A percentile compares a stretch with the other conserved stretches of the same genome.
Evolutionary conservation across 2,329 filamentous ascomycete genomes (phyloP).

Genomic region (Curvularia sp.): DNA sequence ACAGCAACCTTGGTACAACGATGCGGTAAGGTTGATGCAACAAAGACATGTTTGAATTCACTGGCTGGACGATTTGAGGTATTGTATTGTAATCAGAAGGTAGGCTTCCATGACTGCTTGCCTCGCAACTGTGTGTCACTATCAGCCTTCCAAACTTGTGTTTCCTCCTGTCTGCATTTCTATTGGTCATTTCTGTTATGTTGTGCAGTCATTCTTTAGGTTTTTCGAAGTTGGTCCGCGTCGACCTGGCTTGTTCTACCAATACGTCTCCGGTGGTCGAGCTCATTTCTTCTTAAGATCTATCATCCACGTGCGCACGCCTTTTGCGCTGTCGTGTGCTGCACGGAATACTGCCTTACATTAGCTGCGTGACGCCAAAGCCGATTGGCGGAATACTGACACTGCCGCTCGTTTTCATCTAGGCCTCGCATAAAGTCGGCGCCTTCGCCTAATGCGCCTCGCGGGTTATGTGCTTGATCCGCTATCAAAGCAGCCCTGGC

Average conservation of each 20-base stretch:
- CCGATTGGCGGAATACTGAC: constrained; percentile 50
- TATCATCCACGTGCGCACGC: constrained; percentile 55
- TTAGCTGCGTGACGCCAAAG: constrained; percentile 11
- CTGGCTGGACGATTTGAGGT: constrained; percentile 26
- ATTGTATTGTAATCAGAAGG: constrained; percentile 37
- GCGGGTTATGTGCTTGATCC: constrained; percentile 86
- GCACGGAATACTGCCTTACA: constrained; percentile 54
- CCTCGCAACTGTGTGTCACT: constrained; percentile 12
- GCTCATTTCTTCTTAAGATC: constrained; percentile 51
- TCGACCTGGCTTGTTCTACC: not conserved
- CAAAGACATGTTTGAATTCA: constrained; percentile 16
- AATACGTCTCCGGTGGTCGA: not conserved
- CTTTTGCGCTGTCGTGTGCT: constrained; percentile 57
- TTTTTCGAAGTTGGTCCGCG: not conserved
- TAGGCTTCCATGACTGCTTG: constrained; percentile 30
- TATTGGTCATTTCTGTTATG: not conserved
- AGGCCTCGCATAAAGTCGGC: constrained; percentile 86
- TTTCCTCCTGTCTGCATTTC: constrained; percentile 2
- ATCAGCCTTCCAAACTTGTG: constrained; percentile 8
- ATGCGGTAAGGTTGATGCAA: constrained; percentile 28
- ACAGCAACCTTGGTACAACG: constrained; percentile 45
- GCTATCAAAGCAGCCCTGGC: constrained; percentile 81
- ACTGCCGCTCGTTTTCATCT: constrained; percentile 84
- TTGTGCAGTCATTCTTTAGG: constrained; percentile 2
- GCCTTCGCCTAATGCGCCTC: constrained; percentile 68